These are phyloP conservation scores for Entomortierella parvispora DNA, from an alignment of 192 early-diverging fungal species.

Conservation along the genomic window DNA sequence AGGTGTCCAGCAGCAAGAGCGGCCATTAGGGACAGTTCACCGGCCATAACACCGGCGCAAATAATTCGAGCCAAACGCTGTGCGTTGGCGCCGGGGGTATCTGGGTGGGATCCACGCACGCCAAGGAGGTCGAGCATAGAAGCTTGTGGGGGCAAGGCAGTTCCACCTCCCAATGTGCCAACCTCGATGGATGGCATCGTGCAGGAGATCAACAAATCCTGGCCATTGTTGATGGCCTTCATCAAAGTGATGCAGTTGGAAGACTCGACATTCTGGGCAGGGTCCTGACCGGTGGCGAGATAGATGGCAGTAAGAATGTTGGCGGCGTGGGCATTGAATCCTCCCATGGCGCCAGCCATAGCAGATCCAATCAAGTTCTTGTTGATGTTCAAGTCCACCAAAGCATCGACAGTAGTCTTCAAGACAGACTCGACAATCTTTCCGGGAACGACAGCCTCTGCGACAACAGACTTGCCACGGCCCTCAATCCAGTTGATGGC, in stretches of 20 bases:
- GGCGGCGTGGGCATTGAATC: slow-evolving; percentile 92
- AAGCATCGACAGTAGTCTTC: slow-evolving; percentile 80
- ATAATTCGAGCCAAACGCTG: slow-evolving; percentile 84
- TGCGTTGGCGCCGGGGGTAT: slow-evolving; percentile 80
- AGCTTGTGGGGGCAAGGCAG: slow-evolving; percentile 78
- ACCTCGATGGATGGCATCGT: slow-evolving; percentile 93
- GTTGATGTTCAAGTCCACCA: slow-evolving; percentile 80
- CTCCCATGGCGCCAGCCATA: slow-evolving; percentile 89
- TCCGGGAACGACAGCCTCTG: slow-evolving; percentile 83
- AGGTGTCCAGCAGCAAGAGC: slow-evolving; percentile 90
- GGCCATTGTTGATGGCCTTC: slow-evolving; percentile 79
- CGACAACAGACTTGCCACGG: slow-evolving; percentile 88
- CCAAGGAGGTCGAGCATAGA: slow-evolving; percentile 88
- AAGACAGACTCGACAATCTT: slow-evolving; percentile 79
- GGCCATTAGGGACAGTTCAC: slow-evolving; percentile 82
- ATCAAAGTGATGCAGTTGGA: slow-evolving; percentile 92
- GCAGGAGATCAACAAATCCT: slow-evolving; percentile 84
- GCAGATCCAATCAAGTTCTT: slow-evolving; percentile 93
- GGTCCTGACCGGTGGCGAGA: slow-evolving; percentile 91
- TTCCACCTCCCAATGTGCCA: slow-evolving; percentile 91
- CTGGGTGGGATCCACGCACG: slow-evolving; percentile 78
- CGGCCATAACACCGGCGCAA: slow-evolving; percentile 87
- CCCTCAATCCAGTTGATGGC: slow-evolving; percentile 97
- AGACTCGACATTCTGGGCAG: slow-evolving; percentile 94
- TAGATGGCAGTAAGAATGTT: slow-evolving; percentile 90